Evolutionary conservation across 306 rosid species (phyloP).

Genomic region (Medicago ruthenica): DNA sequence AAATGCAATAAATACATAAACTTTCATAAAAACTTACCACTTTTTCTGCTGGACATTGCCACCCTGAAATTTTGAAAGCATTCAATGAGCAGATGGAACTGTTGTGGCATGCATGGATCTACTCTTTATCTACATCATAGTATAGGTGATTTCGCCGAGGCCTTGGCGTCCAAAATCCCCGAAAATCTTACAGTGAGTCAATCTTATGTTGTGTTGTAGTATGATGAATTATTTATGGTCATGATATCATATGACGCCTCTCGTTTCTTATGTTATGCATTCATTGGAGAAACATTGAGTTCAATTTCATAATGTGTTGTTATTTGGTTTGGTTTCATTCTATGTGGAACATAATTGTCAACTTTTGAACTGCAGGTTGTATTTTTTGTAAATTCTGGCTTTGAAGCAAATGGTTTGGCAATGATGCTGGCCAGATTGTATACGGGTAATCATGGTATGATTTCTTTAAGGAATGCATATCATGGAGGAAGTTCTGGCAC

Average conservation of each 20-base stretch:
- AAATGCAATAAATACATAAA: too few relatives aligned
- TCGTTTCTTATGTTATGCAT: too few relatives aligned
- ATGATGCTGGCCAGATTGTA: constrained; percentile 92
- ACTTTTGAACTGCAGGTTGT: too few relatives aligned
- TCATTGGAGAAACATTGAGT: too few relatives aligned
- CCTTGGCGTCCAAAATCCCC: constrained; percentile 82
- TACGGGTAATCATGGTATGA: constrained; percentile 81
- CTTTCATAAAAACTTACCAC: too few relatives aligned
- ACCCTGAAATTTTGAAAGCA: constrained; percentile 76
- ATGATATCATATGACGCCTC: too few relatives aligned
- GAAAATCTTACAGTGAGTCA: constrained; percentile 75
- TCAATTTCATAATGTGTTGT: too few relatives aligned
- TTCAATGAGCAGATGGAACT: constrained; percentile 75
- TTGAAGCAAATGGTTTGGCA: constrained; percentile 85
- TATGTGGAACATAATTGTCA: too few relatives aligned
- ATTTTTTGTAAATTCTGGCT: too few relatives aligned
- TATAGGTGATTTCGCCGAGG: constrained; percentile 74
- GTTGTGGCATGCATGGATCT: constrained; percentile 86
- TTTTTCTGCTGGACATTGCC: constrained; percentile 98
- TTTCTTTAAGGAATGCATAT: constrained; percentile 88
- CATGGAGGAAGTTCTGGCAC: constrained; percentile 92
- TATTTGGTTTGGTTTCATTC: too few relatives aligned
- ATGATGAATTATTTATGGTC: too few relatives aligned
- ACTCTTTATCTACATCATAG: constrained; percentile 79
- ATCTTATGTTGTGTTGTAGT: background rate